Evolutionary conservation across 1,284 basidiomycete genomes (phyloP).

Genomic region (Tilletia caries): DNA sequence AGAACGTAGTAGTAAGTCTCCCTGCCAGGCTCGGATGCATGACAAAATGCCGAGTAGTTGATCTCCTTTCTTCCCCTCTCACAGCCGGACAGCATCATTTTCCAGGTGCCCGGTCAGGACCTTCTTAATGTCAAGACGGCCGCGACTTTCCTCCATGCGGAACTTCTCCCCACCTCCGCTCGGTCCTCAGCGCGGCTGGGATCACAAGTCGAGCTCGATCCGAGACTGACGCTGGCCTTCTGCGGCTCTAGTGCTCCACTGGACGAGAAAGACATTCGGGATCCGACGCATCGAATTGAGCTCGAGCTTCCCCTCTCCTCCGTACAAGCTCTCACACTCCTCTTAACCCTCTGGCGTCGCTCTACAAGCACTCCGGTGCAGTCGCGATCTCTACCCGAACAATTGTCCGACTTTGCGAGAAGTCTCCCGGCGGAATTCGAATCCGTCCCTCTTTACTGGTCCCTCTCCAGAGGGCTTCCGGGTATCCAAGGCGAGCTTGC

Average conservation of each 20-base stretch:
- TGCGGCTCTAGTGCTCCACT: no score
- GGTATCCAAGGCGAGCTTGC: not conserved
- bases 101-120: not conserved
- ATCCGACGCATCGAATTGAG: not conserved
- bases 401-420: not conserved
- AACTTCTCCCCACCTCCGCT: not conserved
- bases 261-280: no score
- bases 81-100: slow-evolving; percentile 12
- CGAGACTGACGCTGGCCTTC: no score
- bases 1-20: not conserved
- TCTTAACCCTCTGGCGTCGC: not conserved
- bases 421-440: not conserved
- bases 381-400: not conserved
- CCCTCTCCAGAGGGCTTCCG: not conserved
- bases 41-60: not conserved
- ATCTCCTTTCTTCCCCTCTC: not conserved
- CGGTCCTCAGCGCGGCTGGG: not conserved
- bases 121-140: slow-evolving; percentile 1
- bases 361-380: not conserved
- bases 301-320: slow-evolving; percentile 1
- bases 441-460: not conserved
- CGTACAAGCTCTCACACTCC: slow-evolving; percentile 1
- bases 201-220: no score
- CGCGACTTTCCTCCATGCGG: not conserved
- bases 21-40: not conserved